Conservation (phyloP, 2,329 filamentous ascomycete species). For the Aspergillus sp. region DNA sequence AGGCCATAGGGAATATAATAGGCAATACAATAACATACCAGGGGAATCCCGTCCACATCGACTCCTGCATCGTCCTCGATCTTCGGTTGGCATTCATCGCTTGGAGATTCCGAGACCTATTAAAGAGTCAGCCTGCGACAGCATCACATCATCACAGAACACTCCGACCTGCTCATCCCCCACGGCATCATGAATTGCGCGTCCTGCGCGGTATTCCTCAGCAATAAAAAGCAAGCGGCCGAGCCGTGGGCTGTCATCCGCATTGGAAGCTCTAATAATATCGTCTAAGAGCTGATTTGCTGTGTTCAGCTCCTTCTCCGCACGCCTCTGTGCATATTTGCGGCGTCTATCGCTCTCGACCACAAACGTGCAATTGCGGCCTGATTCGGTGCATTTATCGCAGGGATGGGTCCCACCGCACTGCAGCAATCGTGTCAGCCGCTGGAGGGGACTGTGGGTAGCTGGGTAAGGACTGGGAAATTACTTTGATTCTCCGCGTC, state of each 20-base stretch:
- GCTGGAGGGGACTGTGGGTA: neutral
- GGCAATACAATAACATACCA: neutral
- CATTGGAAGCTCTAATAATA: neutral
- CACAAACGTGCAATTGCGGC: neutral
- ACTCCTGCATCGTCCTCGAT: neutral
- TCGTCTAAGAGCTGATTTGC: neutral
- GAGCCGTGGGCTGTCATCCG: neutral
- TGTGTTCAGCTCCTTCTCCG: neutral
- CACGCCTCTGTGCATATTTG: neutral
- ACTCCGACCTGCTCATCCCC: neutral
- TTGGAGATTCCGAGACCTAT: neutral
- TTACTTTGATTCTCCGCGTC: constrained; percentile 2
- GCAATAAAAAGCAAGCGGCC: neutral
- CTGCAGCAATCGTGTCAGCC: neutral
- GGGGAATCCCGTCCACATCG: neutral
- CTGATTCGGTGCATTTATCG: neutral
- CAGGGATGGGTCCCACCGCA: neutral
- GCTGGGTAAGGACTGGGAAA: neutral
- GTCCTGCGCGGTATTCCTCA: neutral
- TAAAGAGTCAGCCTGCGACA: too few relatives aligned
- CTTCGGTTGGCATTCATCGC: neutral
- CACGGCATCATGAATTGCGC: neutral
- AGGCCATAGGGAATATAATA: too few relatives aligned
- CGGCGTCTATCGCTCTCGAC: neutral
- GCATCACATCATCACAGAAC: too few relatives aligned